Percentiles rank a stretch among this genome's conserved stretches.
Evolutionary conservation across 768 basidiomycete genomes (phyloP).

Genomic region (Pleurotus tuber-regium): DNA sequence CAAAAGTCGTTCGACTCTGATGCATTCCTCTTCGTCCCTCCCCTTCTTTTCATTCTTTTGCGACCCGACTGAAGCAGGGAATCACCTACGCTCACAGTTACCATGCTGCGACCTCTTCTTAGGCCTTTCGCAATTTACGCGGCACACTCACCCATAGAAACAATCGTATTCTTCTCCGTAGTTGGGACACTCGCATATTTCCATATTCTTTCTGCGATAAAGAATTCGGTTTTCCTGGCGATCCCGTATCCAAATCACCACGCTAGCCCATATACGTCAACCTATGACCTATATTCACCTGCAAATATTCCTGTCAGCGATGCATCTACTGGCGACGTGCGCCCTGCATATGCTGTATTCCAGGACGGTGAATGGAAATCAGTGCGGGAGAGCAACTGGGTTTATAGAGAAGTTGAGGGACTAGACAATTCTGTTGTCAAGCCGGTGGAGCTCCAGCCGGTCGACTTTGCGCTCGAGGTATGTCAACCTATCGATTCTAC

Average conservation of each 20-base stretch:
- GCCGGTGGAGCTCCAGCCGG: constrained; percentile 70
- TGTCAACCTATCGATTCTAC: constrained; percentile 17
- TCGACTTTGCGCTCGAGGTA: constrained; percentile 59
- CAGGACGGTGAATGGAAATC: constrained; percentile 60
- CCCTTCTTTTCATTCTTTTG: neutral
- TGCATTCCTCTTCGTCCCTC: neutral
- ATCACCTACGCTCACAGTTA: neutral
- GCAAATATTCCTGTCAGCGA: neutral
- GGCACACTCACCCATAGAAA: constrained; percentile 80
- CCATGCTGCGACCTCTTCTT: constrained; percentile 42
- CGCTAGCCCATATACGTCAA: constrained; percentile 27
- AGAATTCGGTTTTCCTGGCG: constrained; percentile 79
- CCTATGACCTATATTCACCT: neutral
- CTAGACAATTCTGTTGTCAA: constrained; percentile 26
- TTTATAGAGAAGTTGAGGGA: constrained; percentile 25
- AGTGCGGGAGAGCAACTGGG: constrained; percentile 55
- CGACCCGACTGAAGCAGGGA: neutral
- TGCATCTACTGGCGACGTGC: neutral
- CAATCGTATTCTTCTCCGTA: constrained; percentile 87
- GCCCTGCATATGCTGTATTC: constrained; percentile 53
- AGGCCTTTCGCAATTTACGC: constrained; percentile 70
- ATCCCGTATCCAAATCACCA: constrained; percentile 40
- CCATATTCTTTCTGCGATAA: constrained; percentile 86
- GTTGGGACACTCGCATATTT: constrained; percentile 93
- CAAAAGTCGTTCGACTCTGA: constrained; percentile 1